Base-by-base conservation (phyloP, 441 rosid genomes). In the Sinapis alba region DNA sequence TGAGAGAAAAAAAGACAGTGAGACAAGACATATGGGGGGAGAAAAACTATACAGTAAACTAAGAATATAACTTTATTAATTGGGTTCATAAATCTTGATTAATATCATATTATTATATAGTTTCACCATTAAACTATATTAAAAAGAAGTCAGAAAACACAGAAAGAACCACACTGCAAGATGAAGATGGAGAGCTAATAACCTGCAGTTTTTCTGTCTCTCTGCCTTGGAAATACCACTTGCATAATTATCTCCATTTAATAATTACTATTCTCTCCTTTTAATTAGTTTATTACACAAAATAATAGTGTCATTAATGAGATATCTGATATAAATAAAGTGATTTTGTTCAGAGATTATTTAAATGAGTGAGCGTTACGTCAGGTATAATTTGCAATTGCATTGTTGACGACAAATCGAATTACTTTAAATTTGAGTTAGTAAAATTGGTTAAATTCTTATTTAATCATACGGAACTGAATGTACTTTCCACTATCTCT, bases 1-100 rank as follows among this genome's bases (percentile, higher is more conserved):
- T 61, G 74, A 50, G 81, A 83, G 83, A 80, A 79, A 88, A 85
- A 78, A 88, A 88, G 91, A 90, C 90, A 85, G 82, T 50, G 56
- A 50, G 56, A 50, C 56, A 50, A 50, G 56, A 50, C 56, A 50
- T 50, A 79, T 85, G 85, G 82, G 78, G 83, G 62, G 23, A 20
- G 65, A 57, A 72, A 82, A 74, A 82, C 60, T 50, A 5, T 67
- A 20, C 30, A 68, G 16, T 70, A 26, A 53, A 53, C 58, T 28
- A 50, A 50, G 56, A 16, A 53, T 53, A 18, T 9, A 18, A 54
- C 50, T 34, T 57, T 56, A 28, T 68, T 63, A 45, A n/a, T 72
- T 43, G 63, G 50, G 54, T 45, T 68, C 12, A 20, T 20, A 23
- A 67, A 73, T 77, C 75, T 71, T 76, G 61, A 76, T 65, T 71